Conservation (phyloP, 2,329 filamentous ascomycete species). For the Leptographium procerum region DNA sequence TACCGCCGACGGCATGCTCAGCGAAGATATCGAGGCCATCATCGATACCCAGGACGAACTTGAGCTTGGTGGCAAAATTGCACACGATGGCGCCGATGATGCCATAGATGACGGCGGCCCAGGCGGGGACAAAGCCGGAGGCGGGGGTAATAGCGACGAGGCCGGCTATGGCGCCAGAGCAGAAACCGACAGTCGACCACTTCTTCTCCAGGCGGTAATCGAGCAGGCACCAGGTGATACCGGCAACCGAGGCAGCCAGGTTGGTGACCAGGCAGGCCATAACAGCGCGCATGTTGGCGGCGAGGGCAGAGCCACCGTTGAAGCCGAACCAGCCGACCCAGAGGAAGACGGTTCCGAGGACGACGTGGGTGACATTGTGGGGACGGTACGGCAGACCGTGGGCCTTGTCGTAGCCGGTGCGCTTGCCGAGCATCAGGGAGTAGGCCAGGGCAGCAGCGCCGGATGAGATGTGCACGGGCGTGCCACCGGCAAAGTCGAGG, state of each 20-base stretch:
- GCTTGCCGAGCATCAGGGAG: constrained; percentile 61
- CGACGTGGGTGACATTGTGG: constrained; percentile 64
- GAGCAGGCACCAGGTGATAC: constrained; percentile 72
- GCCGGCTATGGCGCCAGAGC: constrained; percentile 76
- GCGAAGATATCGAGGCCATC: constrained; percentile 87
- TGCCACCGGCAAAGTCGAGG: constrained; percentile 65
- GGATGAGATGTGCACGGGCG: constrained; percentile 64
- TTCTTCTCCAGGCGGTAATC: constrained; percentile 88
- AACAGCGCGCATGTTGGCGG: constrained; percentile 73
- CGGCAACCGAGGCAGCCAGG: constrained; percentile 69
- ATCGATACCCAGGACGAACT: constrained; percentile 62
- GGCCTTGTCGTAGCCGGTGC: constrained; percentile 48
- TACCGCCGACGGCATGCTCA: constrained; percentile 76
- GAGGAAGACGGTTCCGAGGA: constrained; percentile 62
- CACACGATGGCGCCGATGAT: constrained; percentile 52
- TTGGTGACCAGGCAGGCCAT: constrained; percentile 88
- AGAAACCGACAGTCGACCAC: constrained; percentile 91
- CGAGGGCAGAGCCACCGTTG: constrained; percentile 75
- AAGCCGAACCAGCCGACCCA: constrained; percentile 98
- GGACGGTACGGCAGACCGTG: constrained; percentile 55
- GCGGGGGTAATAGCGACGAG: constrained; percentile 81
- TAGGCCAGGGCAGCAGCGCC: constrained; percentile 63
- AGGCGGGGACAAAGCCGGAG: constrained; percentile 66
- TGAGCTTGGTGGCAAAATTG: constrained; percentile 83
- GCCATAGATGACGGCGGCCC: constrained; percentile 47